Percentiles rank a stretch among this genome's conserved stretches.
phyloP scores from a whole-genome alignment of 2,329 filamentous ascomycete species.

The Taxawa tesnikishii region DNA sequence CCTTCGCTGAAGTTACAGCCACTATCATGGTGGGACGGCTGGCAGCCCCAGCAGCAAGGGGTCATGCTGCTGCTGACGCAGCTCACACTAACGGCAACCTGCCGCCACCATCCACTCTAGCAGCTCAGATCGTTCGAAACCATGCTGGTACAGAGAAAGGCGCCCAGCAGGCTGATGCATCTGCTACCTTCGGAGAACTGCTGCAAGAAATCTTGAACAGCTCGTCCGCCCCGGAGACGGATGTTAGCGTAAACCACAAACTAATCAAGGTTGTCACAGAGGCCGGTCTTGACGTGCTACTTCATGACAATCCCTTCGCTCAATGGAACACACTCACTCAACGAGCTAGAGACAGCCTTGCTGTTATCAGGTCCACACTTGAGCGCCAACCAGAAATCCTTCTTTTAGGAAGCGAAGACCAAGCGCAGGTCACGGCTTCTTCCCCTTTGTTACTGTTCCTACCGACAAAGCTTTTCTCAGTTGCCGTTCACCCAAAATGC shows the following conservation, averaged over 20 bases:
- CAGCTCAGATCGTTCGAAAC: constrained; percentile 76
- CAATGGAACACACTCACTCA: constrained; percentile 41
- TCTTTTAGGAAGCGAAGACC: constrained; percentile 19
- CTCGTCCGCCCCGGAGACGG: constrained; percentile 43
- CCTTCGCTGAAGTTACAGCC: no score
- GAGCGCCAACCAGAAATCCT: constrained; percentile 63
- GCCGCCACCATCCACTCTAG: constrained; percentile 64
- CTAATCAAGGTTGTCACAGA: constrained; percentile 74
- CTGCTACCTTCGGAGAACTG: constrained; percentile 61
- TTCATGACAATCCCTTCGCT: constrained; percentile 57
- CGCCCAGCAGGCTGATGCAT: constrained; percentile 2
- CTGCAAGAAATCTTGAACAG: constrained; percentile 49
- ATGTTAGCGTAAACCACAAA: constrained; percentile 67
- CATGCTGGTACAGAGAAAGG: constrained; percentile 39
- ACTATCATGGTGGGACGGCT: constrained; percentile 10
- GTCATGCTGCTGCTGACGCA: no score
- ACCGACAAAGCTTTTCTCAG: constrained; percentile 37
- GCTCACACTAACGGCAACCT: constrained; percentile 19
- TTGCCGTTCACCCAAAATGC: constrained; percentile 31
- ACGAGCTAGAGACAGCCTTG: constrained; percentile 59
- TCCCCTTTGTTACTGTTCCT: constrained; percentile 43
- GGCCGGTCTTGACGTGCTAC: constrained; percentile 60
- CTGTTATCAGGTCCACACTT: constrained; percentile 64
- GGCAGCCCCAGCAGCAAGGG: constrained; percentile 1
- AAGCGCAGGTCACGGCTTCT: constrained; percentile 5